Conservation (phyloP, 176 grass and related monocot species). For the Puya raimondii region DNA sequence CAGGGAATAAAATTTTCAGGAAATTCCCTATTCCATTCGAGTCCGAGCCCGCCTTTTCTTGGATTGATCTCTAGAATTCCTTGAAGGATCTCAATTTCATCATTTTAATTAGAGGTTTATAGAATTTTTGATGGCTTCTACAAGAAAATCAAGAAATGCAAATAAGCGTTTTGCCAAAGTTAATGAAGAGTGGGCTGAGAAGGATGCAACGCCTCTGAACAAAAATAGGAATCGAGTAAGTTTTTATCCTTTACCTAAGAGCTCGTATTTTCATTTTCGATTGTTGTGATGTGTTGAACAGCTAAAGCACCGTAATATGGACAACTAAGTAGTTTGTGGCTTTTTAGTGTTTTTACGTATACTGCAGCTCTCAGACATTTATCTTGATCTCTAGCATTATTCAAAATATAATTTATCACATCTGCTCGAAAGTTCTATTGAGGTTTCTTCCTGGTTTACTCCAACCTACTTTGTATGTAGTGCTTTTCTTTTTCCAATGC, state of each 20-base stretch:
- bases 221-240: conserved; percentile 63
- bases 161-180: conserved; percentile 75
- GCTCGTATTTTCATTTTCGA: no score
- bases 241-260: conserved; percentile 12
- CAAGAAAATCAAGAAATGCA: conserved; percentile 75
- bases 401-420: no score
- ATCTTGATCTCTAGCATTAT: no score
- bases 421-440: no score
- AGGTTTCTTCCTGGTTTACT: no score
- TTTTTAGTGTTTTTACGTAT: no score
- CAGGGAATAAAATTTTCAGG: neutral
- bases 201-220: conserved; percentile 43
- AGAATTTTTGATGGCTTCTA: conserved; percentile 54
- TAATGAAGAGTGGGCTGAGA: conserved; percentile 71
- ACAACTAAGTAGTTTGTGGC: neutral
- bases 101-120: neutral
- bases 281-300: neutral
- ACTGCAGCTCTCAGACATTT: no score
- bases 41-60: neutral
- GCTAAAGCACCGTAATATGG: neutral
- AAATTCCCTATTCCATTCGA: neutral
- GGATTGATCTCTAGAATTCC: no score
- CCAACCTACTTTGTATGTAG: no score
- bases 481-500: no score
- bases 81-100: no score